Conservation (phyloP, 192 early-diverging fungal genomes). For the Phycomyces nitens region DNA sequence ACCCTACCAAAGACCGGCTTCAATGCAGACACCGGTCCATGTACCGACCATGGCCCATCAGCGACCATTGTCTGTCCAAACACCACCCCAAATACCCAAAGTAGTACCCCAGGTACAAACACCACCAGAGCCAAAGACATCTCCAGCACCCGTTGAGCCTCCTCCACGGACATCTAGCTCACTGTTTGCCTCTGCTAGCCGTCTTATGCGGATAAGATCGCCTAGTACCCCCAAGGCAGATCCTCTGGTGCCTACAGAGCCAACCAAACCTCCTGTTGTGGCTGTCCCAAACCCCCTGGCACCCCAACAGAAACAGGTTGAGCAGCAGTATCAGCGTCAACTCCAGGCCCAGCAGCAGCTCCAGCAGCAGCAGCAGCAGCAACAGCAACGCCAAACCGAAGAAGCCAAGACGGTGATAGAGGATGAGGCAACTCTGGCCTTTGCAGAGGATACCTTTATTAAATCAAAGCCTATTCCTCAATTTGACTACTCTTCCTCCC, state of each 20-base stretch:
- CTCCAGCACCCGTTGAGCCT: background rate
- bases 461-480: background rate
- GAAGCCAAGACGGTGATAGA: constrained; percentile 13
- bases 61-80: background rate
- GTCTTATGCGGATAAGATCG: constrained; percentile 13
- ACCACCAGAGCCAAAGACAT: background rate
- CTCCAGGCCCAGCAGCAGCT: background rate
- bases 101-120: background rate
- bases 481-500: background rate
- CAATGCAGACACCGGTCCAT: background rate
- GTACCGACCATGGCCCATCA: background rate
- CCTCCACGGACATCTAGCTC: constrained; percentile 1
- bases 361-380: background rate
- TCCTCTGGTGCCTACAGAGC: background rate
- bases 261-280: background rate
- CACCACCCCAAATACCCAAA: background rate
- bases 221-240: background rate
- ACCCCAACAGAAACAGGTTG: background rate
- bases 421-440: constrained; percentile 31
- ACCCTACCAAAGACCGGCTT: background rate
- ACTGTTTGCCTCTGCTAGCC: constrained; percentile 23
- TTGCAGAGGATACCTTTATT: constrained; percentile 20
- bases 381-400: background rate
- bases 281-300: background rate
- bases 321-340: background rate